Evolutionary conservation across 2,329 filamentous ascomycete genomes (phyloP).

Genomic region (Paracorniculantispora psalliotae): DNA sequence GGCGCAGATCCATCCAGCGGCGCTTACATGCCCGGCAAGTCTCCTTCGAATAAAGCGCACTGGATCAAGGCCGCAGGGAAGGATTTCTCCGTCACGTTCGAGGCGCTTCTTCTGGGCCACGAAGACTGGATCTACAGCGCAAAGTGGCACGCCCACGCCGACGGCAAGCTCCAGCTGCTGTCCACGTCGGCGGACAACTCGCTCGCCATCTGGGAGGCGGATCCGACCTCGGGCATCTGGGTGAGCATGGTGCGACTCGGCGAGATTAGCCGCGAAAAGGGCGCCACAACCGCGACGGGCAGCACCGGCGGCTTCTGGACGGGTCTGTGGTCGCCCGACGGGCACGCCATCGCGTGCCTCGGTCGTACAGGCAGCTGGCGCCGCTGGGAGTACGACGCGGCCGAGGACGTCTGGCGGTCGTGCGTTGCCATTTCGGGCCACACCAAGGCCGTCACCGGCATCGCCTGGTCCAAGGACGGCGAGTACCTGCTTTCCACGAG

Average conservation of each 20-base stretch:
- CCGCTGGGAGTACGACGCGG: conserved; percentile 64
- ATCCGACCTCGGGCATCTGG: conserved; percentile 83
- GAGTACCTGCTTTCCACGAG: conserved; percentile 84
- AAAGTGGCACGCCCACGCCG: conserved; percentile 58
- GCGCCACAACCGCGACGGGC: conserved; percentile 91
- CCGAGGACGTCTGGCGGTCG: conserved; percentile 68
- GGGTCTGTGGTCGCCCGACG: conserved; percentile 82
- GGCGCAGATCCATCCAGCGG: conserved; percentile 53
- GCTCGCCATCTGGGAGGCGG: conserved; percentile 85
- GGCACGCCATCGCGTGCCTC: conserved; percentile 70
- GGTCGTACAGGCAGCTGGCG: conserved; percentile 93
- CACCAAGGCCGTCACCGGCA: conserved; percentile 71
- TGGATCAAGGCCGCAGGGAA: conserved; percentile 56
- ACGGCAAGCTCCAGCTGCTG: conserved; percentile 63
- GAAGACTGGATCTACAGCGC: conserved; percentile 98
- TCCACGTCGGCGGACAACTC: conserved; percentile 95
- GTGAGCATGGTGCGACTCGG: conserved; percentile 79
- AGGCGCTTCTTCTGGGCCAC: conserved; percentile 87
- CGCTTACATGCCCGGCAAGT: conserved; percentile 60
- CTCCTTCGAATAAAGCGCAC: conserved; percentile 85
- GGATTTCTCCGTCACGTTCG: conserved; percentile 82
- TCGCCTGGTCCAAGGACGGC: conserved; percentile 79
- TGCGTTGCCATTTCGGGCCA: conserved; percentile 78
- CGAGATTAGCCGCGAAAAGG: conserved; percentile 91
- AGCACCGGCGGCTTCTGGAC: conserved; percentile 97